A percentile compares a stretch with the other conserved stretches of the same genome.
Conservation (phyloP, 306 rosid genomes). For the Parietaria judaica region DNA sequence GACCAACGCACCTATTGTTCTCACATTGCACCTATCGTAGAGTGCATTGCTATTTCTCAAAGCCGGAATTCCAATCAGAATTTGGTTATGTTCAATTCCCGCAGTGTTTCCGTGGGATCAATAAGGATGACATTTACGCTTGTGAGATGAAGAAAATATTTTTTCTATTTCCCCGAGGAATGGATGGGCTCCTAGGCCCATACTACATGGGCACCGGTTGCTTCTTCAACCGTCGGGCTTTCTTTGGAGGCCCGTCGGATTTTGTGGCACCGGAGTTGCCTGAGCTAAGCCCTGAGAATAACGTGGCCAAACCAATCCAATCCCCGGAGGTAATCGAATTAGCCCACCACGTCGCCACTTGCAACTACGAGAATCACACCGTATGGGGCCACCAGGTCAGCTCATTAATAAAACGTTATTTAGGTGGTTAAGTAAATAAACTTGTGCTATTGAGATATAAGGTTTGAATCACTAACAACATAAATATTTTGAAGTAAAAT, state of each 20-base stretch:
- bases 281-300: constrained; percentile 12
- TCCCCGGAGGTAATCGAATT: constrained; percentile 12
- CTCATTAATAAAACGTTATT: too few species aligned
- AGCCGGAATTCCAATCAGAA: constrained; percentile 4
- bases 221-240: constrained; percentile 23
- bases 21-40: constrained; percentile 28
- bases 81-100: constrained; percentile 31
- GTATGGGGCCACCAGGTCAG: constrained; percentile 40
- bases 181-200: constrained; percentile 29
- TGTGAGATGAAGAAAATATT: constrained; percentile 6
- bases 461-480: background rate
- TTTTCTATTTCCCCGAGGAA: constrained; percentile 10
- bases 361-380: constrained; percentile 25
- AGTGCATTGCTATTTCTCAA: constrained; percentile 23
- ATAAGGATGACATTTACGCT: constrained; percentile 22
- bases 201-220: constrained; percentile 27
- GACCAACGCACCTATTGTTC: constrained; percentile 36
- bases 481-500: too few species aligned
- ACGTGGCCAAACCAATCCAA: constrained; percentile 19
- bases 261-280: constrained; percentile 14
- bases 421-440: too few species aligned
- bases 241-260: constrained; percentile 33
- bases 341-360: constrained; percentile 25
- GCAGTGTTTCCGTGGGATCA: constrained; percentile 24
- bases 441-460: too few species aligned